Conservation (phyloP, 1,284 basidiomycete species). For the Sporisorium sorghi region DNA sequence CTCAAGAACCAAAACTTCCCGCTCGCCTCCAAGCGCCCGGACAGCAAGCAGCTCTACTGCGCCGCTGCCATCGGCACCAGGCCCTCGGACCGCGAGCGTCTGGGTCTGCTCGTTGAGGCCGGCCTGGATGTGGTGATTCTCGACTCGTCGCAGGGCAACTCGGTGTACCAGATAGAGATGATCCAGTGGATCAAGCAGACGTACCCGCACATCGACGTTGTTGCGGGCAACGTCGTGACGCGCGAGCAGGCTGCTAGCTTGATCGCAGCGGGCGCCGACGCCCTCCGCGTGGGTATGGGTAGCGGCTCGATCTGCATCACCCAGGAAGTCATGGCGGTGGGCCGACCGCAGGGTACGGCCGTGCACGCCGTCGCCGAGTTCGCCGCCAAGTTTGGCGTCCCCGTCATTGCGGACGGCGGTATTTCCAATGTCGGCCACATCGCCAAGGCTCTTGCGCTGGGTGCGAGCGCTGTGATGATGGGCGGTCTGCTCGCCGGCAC, state of each 20-base stretch:
- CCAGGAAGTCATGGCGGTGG: slow-evolving; percentile 99
- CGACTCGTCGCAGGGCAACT: slow-evolving; percentile 98
- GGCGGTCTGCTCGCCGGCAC: slow-evolving; percentile 95
- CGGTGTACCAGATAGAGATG: slow-evolving; percentile 93
- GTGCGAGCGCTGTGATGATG: slow-evolving; percentile 98
- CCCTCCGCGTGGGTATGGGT: slow-evolving; percentile 94
- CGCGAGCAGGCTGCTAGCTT: slow-evolving; percentile 95
- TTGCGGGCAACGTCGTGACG: slow-evolving; percentile 97
- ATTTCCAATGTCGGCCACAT: slow-evolving; percentile 96
- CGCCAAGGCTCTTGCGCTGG: slow-evolving; percentile 93
- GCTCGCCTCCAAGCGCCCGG: slow-evolving; percentile 89
- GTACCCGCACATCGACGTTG: slow-evolving; percentile 80
- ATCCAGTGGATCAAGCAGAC: slow-evolving; percentile 91
- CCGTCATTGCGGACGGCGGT: slow-evolving; percentile 97
- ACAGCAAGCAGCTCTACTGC: slow-evolving; percentile 94
- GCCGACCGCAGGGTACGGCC: slow-evolving; percentile 95
- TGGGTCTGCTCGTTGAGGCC: slow-evolving; percentile 87
- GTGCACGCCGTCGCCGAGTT: slow-evolving; percentile 96
- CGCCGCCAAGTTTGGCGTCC: slow-evolving; percentile 90
- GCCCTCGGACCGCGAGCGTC: slow-evolving; percentile 85
- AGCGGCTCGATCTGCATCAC: slow-evolving; percentile 99
- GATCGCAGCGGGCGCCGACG: slow-evolving; percentile 94
- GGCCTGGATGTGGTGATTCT: slow-evolving; percentile 95
- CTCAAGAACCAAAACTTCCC: slow-evolving; percentile 99
- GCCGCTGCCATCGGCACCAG: slow-evolving; percentile 97